Evolutionary conservation across 768 basidiomycete genomes (phyloP).

Genomic region (Hydnomerulius pinastri): DNA sequence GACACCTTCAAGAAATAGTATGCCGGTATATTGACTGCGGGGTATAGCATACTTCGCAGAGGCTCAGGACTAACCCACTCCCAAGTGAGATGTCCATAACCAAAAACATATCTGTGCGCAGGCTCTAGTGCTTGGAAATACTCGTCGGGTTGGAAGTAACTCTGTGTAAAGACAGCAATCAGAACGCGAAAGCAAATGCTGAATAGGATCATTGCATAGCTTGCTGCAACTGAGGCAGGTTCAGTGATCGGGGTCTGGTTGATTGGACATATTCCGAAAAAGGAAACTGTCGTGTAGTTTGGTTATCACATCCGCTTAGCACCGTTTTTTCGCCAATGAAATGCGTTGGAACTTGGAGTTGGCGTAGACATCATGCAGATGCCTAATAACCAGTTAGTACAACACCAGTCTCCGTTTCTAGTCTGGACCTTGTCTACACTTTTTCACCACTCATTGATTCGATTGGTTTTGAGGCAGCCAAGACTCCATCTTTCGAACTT

Average conservation of each 20-base stretch:
- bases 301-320: constrained; percentile 26
- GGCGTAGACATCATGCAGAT: too few species aligned
- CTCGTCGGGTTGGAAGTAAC: constrained; percentile 97
- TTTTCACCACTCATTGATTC: too few species aligned
- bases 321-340: too few species aligned
- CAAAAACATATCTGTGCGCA: constrained; percentile 86
- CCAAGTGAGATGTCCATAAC: constrained; percentile 93
- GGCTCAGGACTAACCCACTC: constrained; percentile 80
- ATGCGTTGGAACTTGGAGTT: too few species aligned
- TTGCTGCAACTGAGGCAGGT: background rate
- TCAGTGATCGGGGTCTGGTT: too few species aligned
- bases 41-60: constrained; percentile 81
- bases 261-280: background rate
- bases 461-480: too few species aligned
- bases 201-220: constrained; percentile 21
- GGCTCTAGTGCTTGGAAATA: constrained; percentile 94
- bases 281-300: constrained; percentile 11
- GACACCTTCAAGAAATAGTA: constrained; percentile 69
- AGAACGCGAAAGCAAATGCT: constrained; percentile 54
- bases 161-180: constrained; percentile 70
- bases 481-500: too few species aligned
- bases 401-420: constrained; percentile 12
- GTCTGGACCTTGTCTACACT: constrained; percentile 11
- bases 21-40: constrained; percentile 74
- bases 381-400: background rate